phyloP scores from a whole-genome alignment of 2,329 filamentous ascomycete species.

The Calonectria hongkongensis region DNA sequence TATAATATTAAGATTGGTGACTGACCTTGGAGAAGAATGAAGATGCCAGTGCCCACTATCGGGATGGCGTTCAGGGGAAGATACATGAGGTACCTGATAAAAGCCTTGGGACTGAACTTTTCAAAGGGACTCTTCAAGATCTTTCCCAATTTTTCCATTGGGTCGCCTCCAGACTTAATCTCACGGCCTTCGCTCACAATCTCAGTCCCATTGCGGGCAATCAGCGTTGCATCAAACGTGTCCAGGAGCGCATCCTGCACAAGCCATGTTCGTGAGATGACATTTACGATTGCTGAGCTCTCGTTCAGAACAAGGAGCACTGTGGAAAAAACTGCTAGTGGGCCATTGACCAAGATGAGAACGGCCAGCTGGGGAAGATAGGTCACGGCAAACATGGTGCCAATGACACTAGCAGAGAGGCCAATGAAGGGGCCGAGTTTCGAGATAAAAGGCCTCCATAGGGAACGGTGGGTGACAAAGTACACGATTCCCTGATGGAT shows the following conservation, averaged over 20 bases:
- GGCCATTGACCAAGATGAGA: slow-evolving; percentile 89
- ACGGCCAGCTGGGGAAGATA: slow-evolving; percentile 90
- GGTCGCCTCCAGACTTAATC: slow-evolving; percentile 77
- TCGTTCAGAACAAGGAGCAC: slow-evolving; percentile 80
- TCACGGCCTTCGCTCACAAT: slow-evolving; percentile 86
- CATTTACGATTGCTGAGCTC: slow-evolving; percentile 74
- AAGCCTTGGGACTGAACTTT: slow-evolving; percentile 74
- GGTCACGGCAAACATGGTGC: slow-evolving; percentile 90
- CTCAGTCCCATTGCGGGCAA: slow-evolving; percentile 69
- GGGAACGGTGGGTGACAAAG: slow-evolving; percentile 71
- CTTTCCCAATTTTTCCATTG: slow-evolving; percentile 74
- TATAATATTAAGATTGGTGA: not conserved
- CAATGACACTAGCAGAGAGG: slow-evolving; percentile 83
- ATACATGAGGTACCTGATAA: slow-evolving; percentile 89
- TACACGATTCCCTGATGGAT: slow-evolving; percentile 74
- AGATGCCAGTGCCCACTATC: slow-evolving; percentile 87
- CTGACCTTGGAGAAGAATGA: slow-evolving; percentile 84
- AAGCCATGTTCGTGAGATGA: slow-evolving; percentile 80
- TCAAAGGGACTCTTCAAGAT: slow-evolving; percentile 75
- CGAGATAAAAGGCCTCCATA: slow-evolving; percentile 76
- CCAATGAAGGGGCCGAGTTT: slow-evolving; percentile 77
- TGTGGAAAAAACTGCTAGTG: slow-evolving; percentile 84
- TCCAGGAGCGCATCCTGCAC: slow-evolving; percentile 89
- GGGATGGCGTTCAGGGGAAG: slow-evolving; percentile 95
- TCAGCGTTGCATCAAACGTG: slow-evolving; percentile 86